These are phyloP conservation scores for Byssoonygena ceratinophila DNA, from an alignment of 2,329 filamentous ascomycete species.

Conservation along the genomic window DNA sequence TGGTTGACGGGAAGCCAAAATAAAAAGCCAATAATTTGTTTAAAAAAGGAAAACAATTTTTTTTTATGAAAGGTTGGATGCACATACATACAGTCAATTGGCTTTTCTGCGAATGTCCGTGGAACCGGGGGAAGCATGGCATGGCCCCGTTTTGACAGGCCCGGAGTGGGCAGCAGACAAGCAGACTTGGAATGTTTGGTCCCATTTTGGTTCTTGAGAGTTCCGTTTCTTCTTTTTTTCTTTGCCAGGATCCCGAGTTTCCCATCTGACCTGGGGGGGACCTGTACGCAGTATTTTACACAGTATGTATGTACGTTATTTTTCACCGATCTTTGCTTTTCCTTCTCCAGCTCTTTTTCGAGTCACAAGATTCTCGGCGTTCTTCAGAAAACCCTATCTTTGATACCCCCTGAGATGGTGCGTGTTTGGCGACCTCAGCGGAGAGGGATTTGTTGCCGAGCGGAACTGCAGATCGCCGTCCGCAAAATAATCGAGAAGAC, in stretches of 20 bases:
- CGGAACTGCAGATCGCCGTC: not conserved
- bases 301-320: not conserved
- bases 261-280: too few relatives aligned
- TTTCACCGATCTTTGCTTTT: not conserved
- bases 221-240: not conserved
- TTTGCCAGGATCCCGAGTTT: slow-evolving; percentile 3
- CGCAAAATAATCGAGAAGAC: not conserved
- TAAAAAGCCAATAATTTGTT: not conserved
- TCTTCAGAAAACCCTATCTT: not conserved
- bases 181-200: not conserved
- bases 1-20: not conserved
- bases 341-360: not conserved
- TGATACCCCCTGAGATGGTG: not conserved
- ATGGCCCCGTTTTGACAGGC: slow-evolving; percentile 5
- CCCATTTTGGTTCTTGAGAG: not conserved
- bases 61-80: not conserved
- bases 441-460: slow-evolving; percentile 2
- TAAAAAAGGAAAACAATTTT: not conserved
- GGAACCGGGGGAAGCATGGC: slow-evolving; percentile 4
- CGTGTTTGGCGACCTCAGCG: not conserved
- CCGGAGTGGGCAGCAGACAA: not conserved
- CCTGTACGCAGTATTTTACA: too few relatives aligned
- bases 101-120: slow-evolving; percentile 1
- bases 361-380: not conserved
- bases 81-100: not conserved